Conservation (phyloP, 2,329 filamentous ascomycete species). For the Penicillium palitans region DNA sequence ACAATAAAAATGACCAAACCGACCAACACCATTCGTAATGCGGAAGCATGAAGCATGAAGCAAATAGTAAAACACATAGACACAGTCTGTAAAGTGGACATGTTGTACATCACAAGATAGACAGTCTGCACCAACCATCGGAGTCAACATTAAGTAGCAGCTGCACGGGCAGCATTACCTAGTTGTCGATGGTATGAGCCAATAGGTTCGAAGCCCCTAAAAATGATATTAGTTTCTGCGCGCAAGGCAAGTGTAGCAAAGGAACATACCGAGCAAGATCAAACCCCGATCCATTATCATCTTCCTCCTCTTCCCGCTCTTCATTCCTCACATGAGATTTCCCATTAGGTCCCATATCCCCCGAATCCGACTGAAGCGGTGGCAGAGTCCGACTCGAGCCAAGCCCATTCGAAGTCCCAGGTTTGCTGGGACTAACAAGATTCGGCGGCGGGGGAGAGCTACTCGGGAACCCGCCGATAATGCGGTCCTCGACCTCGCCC, state of each 20-base stretch:
- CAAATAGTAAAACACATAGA: conserved; percentile 8
- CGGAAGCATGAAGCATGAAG: conserved; percentile 11
- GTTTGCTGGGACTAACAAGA: conserved; percentile 47
- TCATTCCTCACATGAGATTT: conserved; percentile 26
- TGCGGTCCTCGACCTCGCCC: conserved; percentile 39
- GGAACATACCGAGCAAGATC: conserved; percentile 48
- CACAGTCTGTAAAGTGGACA: conserved; percentile 11
- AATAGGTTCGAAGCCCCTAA: conserved; percentile 52
- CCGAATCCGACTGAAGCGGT: conserved; percentile 36
- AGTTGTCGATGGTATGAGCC: conserved; percentile 48
- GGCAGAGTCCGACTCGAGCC: conserved; percentile 32
- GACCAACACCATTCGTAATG: conserved; percentile 24
- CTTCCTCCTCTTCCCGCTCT: conserved; percentile 44
- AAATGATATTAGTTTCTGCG: conserved; percentile 10
- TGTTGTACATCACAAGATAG: conserved; percentile 18
- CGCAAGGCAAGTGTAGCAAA: neutral
- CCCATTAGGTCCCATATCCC: conserved; percentile 19
- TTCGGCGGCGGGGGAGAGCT: conserved; percentile 52
- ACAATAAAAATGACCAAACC: conserved; percentile 1
- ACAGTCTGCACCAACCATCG: neutral
- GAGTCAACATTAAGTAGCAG: conserved; percentile 28
- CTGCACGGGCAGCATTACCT: conserved; percentile 40
- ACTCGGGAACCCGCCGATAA: conserved; percentile 44
- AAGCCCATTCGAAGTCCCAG: conserved; percentile 36
- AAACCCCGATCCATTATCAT: conserved; percentile 45